Evolutionary conservation across 2,329 filamentous ascomycete genomes (phyloP), one percentile per base, ranked within the genome.

Genomic region (Talaromyces sp.): DNA sequence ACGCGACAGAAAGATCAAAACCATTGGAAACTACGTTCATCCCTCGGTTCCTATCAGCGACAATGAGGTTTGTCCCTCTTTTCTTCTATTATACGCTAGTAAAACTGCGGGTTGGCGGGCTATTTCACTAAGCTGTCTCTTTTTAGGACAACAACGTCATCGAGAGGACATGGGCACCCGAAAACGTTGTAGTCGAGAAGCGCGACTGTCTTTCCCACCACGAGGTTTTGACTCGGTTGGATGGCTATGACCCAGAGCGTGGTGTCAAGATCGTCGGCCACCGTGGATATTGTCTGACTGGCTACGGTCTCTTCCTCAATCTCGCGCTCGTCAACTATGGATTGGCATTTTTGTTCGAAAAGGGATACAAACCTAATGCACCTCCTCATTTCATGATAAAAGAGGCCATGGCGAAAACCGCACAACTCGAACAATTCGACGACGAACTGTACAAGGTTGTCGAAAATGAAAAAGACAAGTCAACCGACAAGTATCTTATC

Each of bases 401-500:
- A 76, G 91, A 96, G 57, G 89, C 92, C 75, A 99, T 99, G 95
- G 93, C 90, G 64, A 98, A 98, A 83, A 99, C 95, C 0, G 95
- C 95, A 2, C 95, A 99, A 79, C 87, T 99, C 30, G 92, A 95
- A 68, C 91, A 97, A 72, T 99, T 99, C 72, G 95, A 99, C 72
- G 95, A 98, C 76, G 94, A 98, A 77, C 82, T 99, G 57, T 99
- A 99, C 84, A 98, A 98, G 80, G 94, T 99, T 60, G 83, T 83
- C 28, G 87, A 94, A 67, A 89, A 90, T 74, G 90, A 91, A 63
- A 40, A 53, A 10, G 92, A 96, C 69, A 87, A 91, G 66, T 86
- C 91, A 69, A 91, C 90, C 57, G 95, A 98, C 79, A 97, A 97
- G 80, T 88, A 87, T 72, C 77, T 87, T 42, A 89, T 89, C 71